phyloP scores from a whole-genome alignment of 2,329 filamentous ascomycete species.

The Colletotrichum eleusines region DNA sequence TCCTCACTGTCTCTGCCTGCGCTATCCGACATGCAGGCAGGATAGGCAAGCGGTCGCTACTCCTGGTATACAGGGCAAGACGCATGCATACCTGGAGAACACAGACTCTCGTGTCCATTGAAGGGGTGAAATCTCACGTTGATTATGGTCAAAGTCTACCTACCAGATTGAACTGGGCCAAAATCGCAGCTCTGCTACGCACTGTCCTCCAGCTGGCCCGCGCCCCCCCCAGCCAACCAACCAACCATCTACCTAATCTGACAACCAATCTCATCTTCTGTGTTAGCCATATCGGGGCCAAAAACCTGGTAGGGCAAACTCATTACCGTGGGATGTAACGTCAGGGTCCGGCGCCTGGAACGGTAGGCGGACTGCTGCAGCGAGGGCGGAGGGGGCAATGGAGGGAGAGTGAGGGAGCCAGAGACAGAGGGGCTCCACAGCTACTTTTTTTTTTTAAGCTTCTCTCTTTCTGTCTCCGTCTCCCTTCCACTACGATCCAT shows the following conservation, averaged over 20 bases:
- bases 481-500: constrained; percentile 11
- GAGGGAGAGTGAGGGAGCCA: neutral
- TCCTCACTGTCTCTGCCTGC: neutral
- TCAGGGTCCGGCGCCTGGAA: constrained; percentile 9
- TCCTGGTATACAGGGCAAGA: neutral
- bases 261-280: neutral
- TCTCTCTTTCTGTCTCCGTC: neutral
- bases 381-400: neutral
- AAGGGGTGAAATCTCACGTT: neutral
- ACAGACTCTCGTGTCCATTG: neutral
- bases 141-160: neutral
- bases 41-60: neutral
- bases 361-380: neutral
- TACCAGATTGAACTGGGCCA: neutral
- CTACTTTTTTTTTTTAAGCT: no score
- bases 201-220: constrained; percentile 15
- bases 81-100: neutral
- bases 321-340: constrained; percentile 6
- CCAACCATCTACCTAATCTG: neutral
- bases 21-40: neutral
- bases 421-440: neutral
- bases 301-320: neutral
- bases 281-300: neutral
- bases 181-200: constrained; percentile 8
- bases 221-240: neutral